Evolutionary conservation across 2,329 filamentous ascomycete species (phyloP), one percentile per base, ranked within the genome.

Genomic region (Alternaria tenuissima): DNA sequence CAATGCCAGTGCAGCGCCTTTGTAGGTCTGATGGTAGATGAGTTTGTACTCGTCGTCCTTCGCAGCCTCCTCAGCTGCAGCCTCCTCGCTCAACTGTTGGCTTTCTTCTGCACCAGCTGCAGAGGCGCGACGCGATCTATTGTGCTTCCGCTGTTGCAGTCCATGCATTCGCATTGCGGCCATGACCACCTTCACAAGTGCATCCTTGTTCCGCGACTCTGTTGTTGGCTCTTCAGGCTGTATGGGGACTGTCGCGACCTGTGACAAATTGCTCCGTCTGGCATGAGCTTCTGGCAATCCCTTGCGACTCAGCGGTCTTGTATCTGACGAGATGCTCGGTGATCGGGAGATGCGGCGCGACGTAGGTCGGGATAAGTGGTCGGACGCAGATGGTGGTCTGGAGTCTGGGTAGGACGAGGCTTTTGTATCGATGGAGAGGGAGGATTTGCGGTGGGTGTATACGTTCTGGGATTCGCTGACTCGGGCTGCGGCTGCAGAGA

Each of bases 101-200:
- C 42, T 52, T 22, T 66, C 44, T 2, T 69, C 66, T 1, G 56
- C 44, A n/a, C 60, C 67, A 38, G 65, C 68, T 12, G 70, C 41
- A 3, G 76, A 78, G 12, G 64, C 55, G 18, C 64, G 64, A 12
- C 69, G 66, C 6, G 69, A 71, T 41, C 70, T 73, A 42, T 52
- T 71, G 67, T 79, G 72, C 68, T 79, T 82, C 42, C 76, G 73
- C 59, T 82, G 82, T 36, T 82, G 79, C 8, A 84, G 61, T 1
- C 84, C 84, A 61, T 84, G 79, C 61, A 85, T 77, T 1, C 84
- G 81, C 82, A 86, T 84, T 4, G 82, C 83, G 6, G 83, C 81
- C 81, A 85, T 83, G 24, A 85, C 80, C 5, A 84, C 75, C n/a
- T 81, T 77, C 0, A 81, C 81, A 4, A 86, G 72, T 3, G 79